Evolutionary conservation across 1,284 basidiomycete species (phyloP), one percentile per base, ranked within the genome.

Genomic region (Ceratobasidium theobromae): DNA sequence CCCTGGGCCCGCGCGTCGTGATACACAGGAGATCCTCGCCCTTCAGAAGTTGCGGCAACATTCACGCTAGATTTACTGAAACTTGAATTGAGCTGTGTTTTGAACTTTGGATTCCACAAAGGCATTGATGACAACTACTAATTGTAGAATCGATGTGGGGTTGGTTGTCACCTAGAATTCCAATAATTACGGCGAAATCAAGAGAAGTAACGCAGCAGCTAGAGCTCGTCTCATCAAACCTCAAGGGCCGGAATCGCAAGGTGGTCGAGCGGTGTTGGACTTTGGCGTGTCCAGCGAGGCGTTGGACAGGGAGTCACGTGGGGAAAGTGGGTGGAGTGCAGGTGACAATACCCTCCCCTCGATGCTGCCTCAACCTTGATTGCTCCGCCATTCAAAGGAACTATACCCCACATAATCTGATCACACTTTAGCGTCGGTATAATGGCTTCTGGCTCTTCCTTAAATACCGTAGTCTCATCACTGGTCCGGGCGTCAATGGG

Each of bases 401-500:
- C n/a, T n/a, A n/a, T n/a, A n/a, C n/a, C n/a, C n/a, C n/a, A 40
- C 21, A 28, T 18, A n/a, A 40, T 40, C 53, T 32, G 25, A 21
- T 55, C 53, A 25, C n/a, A n/a, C 53, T 30, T 27, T 9, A 27
- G 41, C 49, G 16, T 38, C 21, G 38, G n/a, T 23, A 41, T 40
- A 38, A 78, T 78, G 79, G 75, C 75, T 65, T 78, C 73, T 71
- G 75, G 72, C 65, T 84, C 86, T 32, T 77, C 78, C 5, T 82
- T 95, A 30, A 93, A 92, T 53, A 87, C 85, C 9, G 91, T 95
- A 48, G 93, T 96, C 58, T 91, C 91, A 35, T 84, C 83, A 71
- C 85, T 96, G 49, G 86, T 95, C 16, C 80, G 93, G 18, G 91
- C 93, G 0, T 86, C 84, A 28, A 85, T 91, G 83, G 92, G 93